Conservation (phyloP, 2,329 filamentous ascomycete species). For the Xenoacremonium recifei region DNA sequence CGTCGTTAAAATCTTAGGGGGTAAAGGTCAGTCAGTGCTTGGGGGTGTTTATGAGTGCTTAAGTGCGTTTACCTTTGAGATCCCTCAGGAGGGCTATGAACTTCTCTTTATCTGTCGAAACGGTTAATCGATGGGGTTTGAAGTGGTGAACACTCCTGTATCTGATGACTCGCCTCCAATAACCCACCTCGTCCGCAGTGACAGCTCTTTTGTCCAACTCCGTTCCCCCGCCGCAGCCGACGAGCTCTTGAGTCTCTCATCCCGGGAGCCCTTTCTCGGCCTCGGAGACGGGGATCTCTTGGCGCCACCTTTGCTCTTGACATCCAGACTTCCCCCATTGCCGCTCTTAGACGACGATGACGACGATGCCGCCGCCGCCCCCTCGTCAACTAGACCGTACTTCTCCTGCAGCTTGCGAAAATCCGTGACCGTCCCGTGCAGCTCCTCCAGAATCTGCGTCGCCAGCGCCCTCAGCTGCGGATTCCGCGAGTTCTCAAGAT, state of each 20-base stretch:
- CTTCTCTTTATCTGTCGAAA: slow-evolving; percentile 42
- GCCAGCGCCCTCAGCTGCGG: slow-evolving; percentile 39
- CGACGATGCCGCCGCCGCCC: neutral
- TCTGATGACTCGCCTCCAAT: slow-evolving; percentile 33
- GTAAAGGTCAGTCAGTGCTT: too few species aligned
- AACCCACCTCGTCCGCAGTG: slow-evolving; percentile 41
- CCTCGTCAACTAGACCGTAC: slow-evolving; percentile 40
- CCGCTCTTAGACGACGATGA: too few species aligned
- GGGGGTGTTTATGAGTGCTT: neutral
- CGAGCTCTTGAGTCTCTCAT: slow-evolving; percentile 15
- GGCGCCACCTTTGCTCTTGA: slow-evolving; percentile 10
- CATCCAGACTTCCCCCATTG: slow-evolving; percentile 7
- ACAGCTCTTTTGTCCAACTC: slow-evolving; percentile 34
- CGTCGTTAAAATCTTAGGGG: slow-evolving; percentile 43
- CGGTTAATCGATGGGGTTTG: slow-evolving; percentile 2
- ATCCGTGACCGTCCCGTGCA: slow-evolving; percentile 44
- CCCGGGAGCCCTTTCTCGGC: slow-evolving; percentile 20
- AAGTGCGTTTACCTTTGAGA: slow-evolving; percentile 38
- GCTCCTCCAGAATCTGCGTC: slow-evolving; percentile 40
- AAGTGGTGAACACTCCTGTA: neutral
- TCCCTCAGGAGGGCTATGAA: slow-evolving; percentile 39
- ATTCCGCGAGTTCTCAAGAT: slow-evolving; percentile 36
- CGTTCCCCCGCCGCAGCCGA: slow-evolving; percentile 19
- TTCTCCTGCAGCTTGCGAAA: slow-evolving; percentile 39
- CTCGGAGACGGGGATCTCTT: slow-evolving; percentile 21